Conservation (phyloP, 2,329 filamentous ascomycete species). For the Colletotrichum sansevieriae region DNA sequence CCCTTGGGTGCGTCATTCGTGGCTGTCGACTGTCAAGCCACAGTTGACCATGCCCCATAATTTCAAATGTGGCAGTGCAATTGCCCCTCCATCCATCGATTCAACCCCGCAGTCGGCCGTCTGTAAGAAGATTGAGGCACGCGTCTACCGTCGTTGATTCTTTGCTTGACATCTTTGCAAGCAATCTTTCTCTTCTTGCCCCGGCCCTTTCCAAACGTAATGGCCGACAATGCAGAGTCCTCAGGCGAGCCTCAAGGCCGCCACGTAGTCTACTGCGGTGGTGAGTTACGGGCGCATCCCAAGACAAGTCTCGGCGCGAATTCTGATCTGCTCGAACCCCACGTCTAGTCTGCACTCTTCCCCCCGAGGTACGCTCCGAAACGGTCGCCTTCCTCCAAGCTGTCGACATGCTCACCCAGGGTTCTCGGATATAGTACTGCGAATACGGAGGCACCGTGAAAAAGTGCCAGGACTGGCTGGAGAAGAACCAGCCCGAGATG, state of each 20-base stretch:
- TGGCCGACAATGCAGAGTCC: constrained; percentile 67
- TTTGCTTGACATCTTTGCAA: constrained; percentile 41
- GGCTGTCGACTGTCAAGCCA: neutral
- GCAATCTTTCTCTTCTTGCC: constrained; percentile 18
- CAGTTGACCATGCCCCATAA: too few relatives aligned
- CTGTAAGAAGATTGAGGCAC: constrained; percentile 35
- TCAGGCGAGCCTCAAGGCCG: constrained; percentile 63
- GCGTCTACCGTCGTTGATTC: constrained; percentile 28
- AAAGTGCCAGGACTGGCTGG: constrained; percentile 97
- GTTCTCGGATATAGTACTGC: constrained; percentile 79
- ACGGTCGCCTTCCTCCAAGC: neutral
- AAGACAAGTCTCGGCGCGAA: constrained; percentile 23
- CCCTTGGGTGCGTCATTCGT: too few relatives aligned
- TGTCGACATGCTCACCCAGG: neutral
- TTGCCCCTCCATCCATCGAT: constrained; percentile 40
- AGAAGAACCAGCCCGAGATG: constrained; percentile 78
- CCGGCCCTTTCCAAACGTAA: constrained; percentile 50
- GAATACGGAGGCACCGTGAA: constrained; percentile 97
- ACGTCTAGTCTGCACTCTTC: constrained; percentile 71
- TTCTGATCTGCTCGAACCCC: constrained; percentile 26
- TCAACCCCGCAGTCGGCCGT: constrained; percentile 41
- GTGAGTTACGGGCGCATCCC: constrained; percentile 55
- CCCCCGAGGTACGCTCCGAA: constrained; percentile 68
- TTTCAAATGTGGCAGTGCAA: constrained; percentile 27
- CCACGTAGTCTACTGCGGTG: constrained; percentile 69